Base-by-base conservation (phyloP, 805 yeast species). In the Ogataea degrootiae region DNA sequence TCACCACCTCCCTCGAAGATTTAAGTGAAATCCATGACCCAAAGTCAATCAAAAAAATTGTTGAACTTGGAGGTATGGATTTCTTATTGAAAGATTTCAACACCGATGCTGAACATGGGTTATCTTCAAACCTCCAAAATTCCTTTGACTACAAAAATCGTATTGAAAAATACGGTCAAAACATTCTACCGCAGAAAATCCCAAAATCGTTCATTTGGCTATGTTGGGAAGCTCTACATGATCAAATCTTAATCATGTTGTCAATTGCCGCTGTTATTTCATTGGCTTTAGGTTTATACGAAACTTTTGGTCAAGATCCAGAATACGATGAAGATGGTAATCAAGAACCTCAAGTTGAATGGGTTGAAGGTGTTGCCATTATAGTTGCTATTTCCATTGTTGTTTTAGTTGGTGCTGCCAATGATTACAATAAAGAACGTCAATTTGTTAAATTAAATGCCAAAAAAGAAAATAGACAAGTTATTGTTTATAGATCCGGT, bases 281-380 rank as follows among this genome's bases (percentile, higher is more conserved):
- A 0, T 75, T 94, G 43, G 92, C 96, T 0, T 70, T 94, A 43
- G 99, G 99, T 0, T 73, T 94, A 7, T 94, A 94, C 64, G 96
- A 94, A 67, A 83, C 96, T 2, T 85, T 90, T 69, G 96, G 95
- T 38, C 87, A 86, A 54, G 90, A 85, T 0, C 74, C 87, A 0
- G 81, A 80, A 60, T 78, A 77, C 57, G 97, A 92, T 64, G 81
- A 77, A 6, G 87, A 88, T 53, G 96, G 96, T 26, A 74, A 80
- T 21, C 73, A 80, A 19, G 65, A 82, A 46, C 97, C 97, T 16
- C 79, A 82, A 58, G 95, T 94, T 33, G 96, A 92, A 59, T 94
- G 98, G 97, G 96, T 95, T 42, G 99, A 94, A 72, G 99, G 99
- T 57, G 96, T 91, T 36, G 99, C 99, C 37, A 94, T 94, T 62